Percentiles rank a stretch among this genome's conserved stretches.
Conservation (phyloP, 106 monocot species). For the Apostasia ramifera region DNA sequence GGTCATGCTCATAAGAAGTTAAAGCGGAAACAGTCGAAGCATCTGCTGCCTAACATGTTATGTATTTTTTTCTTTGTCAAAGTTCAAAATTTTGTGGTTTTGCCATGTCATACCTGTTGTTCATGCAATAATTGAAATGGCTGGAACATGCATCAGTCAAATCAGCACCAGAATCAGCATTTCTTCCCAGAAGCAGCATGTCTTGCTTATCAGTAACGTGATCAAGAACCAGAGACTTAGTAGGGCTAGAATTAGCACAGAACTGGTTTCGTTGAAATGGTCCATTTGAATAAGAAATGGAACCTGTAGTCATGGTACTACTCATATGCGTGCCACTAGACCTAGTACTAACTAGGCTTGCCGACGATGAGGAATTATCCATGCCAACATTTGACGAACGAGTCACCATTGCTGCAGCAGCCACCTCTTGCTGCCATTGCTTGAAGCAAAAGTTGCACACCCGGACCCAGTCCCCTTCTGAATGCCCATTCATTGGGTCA, state of each 20-base stretch:
- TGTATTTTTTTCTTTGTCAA: too few species aligned
- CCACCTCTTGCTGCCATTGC: constrained; percentile 44
- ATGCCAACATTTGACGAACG: constrained; percentile 12
- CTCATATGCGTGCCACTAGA: constrained; percentile 38
- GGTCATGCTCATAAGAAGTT: background rate
- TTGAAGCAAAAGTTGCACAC: constrained; percentile 85
- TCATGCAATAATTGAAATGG: constrained; percentile 35
- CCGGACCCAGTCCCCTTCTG: constrained; percentile 45
- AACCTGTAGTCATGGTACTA: constrained; percentile 18
- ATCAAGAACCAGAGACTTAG: constrained; percentile 19
- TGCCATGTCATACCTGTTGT: constrained; percentile 32
- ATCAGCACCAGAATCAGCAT: constrained; percentile 20
- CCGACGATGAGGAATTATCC: constrained; percentile 38
- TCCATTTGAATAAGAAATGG: constrained; percentile 22
- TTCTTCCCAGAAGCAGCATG: constrained; percentile 14
- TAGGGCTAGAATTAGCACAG: constrained; percentile 19
- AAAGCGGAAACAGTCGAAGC: too few species aligned
- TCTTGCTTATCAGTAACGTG: constrained; percentile 28
- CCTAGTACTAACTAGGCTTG: constrained; percentile 47
- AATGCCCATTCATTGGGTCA: constrained; percentile 10
- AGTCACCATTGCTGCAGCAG: constrained; percentile 12
- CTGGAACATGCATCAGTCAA: constrained; percentile 26
- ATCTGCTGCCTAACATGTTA: too few species aligned
- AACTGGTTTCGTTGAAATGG: constrained; percentile 19
- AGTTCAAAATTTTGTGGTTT: too few species aligned